These are phyloP conservation scores for Cordyceps cicadae DNA, from an alignment of 2,329 filamentous ascomycete genomes.

Conservation along the genomic window DNA sequence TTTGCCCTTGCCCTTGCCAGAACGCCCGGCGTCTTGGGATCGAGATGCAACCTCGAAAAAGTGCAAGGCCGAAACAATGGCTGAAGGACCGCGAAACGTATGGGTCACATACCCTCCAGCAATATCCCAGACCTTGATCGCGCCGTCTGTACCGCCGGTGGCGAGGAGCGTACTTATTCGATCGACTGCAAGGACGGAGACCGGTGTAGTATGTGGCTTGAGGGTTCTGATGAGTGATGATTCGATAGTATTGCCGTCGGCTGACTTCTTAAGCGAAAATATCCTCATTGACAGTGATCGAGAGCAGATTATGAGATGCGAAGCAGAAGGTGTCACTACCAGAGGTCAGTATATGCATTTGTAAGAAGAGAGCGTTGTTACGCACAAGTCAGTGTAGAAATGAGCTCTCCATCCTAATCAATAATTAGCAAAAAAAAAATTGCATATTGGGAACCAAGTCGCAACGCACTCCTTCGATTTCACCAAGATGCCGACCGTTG, in stretches of 20 bases:
- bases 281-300: conserved; percentile 94
- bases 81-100: conserved; percentile 87
- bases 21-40: conserved; percentile 21
- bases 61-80: conserved; percentile 79
- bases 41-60: conserved; percentile 71
- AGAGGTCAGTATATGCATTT: conserved; percentile 11
- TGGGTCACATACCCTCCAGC: conserved; percentile 84
- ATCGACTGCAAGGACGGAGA: conserved; percentile 79
- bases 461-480: conserved; percentile 69
- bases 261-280: conserved; percentile 59
- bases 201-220: conserved; percentile 84
- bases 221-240: conserved; percentile 66
- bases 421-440: conserved; percentile 15
- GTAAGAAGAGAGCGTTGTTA: not conserved
- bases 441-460: not conserved
- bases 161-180: conserved; percentile 81
- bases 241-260: conserved; percentile 49
- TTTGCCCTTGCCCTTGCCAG: conserved; percentile 26
- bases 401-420: conserved; percentile 63
- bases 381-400: conserved; percentile 64
- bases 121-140: conserved; percentile 96
- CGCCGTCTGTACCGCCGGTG: conserved; percentile 86
- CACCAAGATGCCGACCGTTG: conserved; percentile 72
- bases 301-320: conserved; percentile 84
- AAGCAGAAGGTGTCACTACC: conserved; percentile 75